phyloP scores from a whole-genome alignment of 192 early-diverging fungal genomes.

The Backusella luteola region DNA sequence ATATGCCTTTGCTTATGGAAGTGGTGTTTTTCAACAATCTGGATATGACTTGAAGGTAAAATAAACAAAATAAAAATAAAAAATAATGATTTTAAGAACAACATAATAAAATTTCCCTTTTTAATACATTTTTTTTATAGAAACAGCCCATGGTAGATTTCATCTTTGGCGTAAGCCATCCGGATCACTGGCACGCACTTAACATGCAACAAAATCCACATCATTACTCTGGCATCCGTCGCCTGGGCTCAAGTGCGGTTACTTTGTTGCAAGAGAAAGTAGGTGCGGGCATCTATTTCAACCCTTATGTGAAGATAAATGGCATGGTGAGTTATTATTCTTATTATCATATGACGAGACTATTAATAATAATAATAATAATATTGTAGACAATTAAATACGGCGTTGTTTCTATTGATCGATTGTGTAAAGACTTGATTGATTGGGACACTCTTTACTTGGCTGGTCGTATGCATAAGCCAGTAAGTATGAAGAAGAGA shows the following conservation, averaged over 20 bases:
- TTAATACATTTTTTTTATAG: constrained; percentile 18
- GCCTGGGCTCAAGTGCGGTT: constrained; percentile 72
- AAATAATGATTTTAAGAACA: background rate
- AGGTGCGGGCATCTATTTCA: constrained; percentile 95
- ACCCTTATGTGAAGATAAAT: constrained; percentile 87
- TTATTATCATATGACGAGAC: background rate
- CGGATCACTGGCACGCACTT: constrained; percentile 95
- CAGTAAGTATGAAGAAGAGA: constrained; percentile 48
- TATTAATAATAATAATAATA: background rate
- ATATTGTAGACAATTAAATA: constrained; percentile 79
- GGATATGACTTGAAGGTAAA: constrained; percentile 69
- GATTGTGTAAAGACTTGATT: constrained; percentile 79
- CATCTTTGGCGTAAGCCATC: constrained; percentile 93
- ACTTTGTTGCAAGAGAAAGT: constrained; percentile 75
- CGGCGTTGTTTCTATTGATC: constrained; percentile 92
- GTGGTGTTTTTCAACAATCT: constrained; percentile 88
- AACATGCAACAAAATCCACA: constrained; percentile 89
- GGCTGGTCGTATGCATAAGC: constrained; percentile 97
- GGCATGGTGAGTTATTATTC: constrained; percentile 62
- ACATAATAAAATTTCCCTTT: constrained; percentile 28
- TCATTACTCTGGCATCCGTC: constrained; percentile 87
- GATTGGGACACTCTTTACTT: constrained; percentile 97
- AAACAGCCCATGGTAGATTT: constrained; percentile 90
- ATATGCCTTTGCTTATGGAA: constrained; percentile 94
- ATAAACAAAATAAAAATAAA: constrained; percentile 15